Evolutionary conservation across 2,329 filamentous ascomycete species (phyloP).

Genomic region (Phyllosticta citriasiana): DNA sequence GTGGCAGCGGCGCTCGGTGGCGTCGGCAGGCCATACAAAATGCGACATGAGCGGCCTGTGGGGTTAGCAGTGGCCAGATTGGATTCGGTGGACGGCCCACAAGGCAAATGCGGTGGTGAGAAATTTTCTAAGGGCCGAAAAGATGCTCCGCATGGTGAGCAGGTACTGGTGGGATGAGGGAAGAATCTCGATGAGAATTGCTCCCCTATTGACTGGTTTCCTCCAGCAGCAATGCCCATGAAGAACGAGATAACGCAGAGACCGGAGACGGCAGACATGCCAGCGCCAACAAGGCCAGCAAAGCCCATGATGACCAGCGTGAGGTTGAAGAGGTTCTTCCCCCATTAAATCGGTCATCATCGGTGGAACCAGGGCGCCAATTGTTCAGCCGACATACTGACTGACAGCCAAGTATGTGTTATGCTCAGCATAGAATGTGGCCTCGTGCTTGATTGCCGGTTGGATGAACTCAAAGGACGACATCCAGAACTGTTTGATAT

Average conservation of each 20-base stretch:
- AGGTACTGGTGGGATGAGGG: constrained; percentile 9
- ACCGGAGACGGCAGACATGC: constrained; percentile 7
- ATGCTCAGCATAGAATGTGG: constrained; percentile 6
- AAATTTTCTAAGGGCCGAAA: constrained; percentile 4
- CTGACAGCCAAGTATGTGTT: constrained; percentile 3
- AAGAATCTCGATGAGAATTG: constrained; percentile 8
- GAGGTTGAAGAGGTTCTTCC: constrained; percentile 4
- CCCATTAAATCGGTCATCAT: constrained; percentile 8
- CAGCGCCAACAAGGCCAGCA: constrained; percentile 4
- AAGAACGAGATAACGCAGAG: constrained; percentile 5
- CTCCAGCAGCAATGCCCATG: constrained; percentile 5
- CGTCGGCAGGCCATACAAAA: constrained; percentile 10
- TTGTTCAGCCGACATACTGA: constrained; percentile 7
- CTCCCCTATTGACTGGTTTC: constrained; percentile 7
- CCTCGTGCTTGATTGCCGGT: constrained; percentile 3
- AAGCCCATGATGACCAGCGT: constrained; percentile 3
- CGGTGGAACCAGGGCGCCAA: not conserved
- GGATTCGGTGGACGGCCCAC: not conserved
- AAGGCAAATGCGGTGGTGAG: not conserved
- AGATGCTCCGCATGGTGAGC: constrained; percentile 5
- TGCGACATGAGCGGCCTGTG: constrained; percentile 5
- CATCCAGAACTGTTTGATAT: constrained; percentile 3
- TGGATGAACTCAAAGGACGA: constrained; percentile 5
- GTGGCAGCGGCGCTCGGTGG: constrained; percentile 10
- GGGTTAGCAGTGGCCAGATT: not conserved